These are phyloP conservation scores for Sophora flavescens DNA, from an alignment of 306 rosid genomes.

Conservation along the genomic window DNA sequence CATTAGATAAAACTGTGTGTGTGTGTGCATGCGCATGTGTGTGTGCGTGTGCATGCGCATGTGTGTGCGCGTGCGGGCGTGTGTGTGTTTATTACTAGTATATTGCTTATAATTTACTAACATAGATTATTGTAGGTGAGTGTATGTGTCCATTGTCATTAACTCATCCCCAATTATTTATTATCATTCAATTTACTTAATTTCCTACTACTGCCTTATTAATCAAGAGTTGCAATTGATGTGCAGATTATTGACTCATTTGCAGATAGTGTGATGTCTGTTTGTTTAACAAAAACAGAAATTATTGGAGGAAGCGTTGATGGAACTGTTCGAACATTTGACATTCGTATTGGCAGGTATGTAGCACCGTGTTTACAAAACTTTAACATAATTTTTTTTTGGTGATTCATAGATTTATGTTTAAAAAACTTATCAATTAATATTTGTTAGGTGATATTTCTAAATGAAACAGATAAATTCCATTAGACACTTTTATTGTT, in stretches of 20 bases:
- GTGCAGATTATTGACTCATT: constrained; percentile 87
- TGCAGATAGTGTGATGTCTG: constrained; percentile 89
- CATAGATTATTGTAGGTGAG: too few relatives aligned
- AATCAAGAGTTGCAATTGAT: constrained; percentile 42
- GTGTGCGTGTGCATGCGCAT: too few relatives aligned
- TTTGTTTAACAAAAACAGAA: constrained; percentile 82
- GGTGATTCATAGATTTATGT: not conserved
- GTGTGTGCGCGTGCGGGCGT: too few relatives aligned
- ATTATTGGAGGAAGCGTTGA: constrained; percentile 95
- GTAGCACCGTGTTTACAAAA: constrained; percentile 6
- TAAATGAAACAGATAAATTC: constrained; percentile 4
- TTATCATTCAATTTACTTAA: not conserved
- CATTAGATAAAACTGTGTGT: too few relatives aligned
- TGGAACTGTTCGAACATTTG: constrained; percentile 93
- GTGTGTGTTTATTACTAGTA: too few relatives aligned
- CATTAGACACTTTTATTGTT: constrained; percentile 1
- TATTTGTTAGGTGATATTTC: constrained; percentile 1
- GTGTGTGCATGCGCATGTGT: too few relatives aligned
- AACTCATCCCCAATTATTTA: not conserved
- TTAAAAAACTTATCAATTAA: not conserved
- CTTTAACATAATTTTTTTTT: not conserved
- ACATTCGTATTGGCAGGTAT: constrained; percentile 87
- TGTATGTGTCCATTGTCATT: not conserved
- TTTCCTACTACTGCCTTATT: constrained; percentile 44
- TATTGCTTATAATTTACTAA: too few relatives aligned